Percentiles rank a stretch among this genome's conserved stretches.
These are phyloP conservation scores for Cercospora sesami DNA, from an alignment of 2,329 filamentous ascomycete species.

Conservation along the genomic window DNA sequence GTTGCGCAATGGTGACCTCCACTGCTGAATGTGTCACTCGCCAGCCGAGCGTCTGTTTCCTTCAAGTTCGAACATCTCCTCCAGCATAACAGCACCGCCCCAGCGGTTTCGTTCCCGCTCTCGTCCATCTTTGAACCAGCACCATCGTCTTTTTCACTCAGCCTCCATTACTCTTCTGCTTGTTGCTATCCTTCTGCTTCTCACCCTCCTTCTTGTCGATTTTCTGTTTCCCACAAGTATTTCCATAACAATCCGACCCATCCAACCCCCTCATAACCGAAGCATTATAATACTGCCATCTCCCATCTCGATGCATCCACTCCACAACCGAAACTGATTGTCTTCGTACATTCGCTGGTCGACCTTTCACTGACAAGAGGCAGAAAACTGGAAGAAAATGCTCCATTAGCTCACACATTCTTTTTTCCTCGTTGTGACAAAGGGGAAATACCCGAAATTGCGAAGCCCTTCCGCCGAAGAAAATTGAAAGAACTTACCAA, in stretches of 20 bases:
- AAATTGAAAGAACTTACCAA: neutral
- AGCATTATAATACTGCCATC: constrained; percentile 20
- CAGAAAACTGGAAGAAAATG: constrained; percentile 6
- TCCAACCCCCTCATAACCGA: constrained; percentile 17
- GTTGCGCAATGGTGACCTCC: no score
- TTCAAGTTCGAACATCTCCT: no score
- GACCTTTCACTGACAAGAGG: constrained; percentile 16
- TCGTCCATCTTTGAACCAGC: no score
- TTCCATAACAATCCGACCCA: constrained; percentile 1
- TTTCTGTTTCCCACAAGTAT: neutral
- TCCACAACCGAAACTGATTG: constrained; percentile 18
- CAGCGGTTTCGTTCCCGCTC: no score
- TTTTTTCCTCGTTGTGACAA: no score
- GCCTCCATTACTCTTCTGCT: neutral
- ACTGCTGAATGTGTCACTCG: no score
- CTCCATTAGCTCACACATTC: no score
- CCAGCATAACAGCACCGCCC: no score
- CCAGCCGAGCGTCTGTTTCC: no score
- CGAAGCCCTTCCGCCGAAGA: no score
- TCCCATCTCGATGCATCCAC: constrained; percentile 17
- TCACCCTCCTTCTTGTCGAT: neutral
- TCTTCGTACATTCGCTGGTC: constrained; percentile 16
- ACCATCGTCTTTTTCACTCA: neutral
- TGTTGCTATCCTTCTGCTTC: no score
- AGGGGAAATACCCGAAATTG: no score